These are phyloP conservation scores for Nigrospora osmanthi DNA, from an alignment of 2,329 filamentous ascomycete species.

Conservation along the genomic window DNA sequence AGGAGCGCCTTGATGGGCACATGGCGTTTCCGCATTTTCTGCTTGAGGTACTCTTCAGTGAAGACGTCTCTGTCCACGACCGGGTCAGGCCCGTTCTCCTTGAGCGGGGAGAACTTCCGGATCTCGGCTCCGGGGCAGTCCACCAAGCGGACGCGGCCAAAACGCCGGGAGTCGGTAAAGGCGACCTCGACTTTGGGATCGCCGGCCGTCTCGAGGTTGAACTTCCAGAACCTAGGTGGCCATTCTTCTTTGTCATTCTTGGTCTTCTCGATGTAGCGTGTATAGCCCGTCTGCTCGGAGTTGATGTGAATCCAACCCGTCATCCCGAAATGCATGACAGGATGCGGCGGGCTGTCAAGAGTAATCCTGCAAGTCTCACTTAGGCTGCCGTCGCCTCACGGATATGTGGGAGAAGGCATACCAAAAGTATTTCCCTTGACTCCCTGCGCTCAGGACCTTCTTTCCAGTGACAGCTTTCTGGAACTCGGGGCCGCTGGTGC, in stretches of 20 bases:
- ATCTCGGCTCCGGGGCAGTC: conserved; percentile 73
- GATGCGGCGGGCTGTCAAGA: conserved; percentile 74
- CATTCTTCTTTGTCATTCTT: conserved; percentile 57
- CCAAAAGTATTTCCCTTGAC: conserved; percentile 97
- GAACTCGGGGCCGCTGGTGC: conserved; percentile 70
- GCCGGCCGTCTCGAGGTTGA: conserved; percentile 60
- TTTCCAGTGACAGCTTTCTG: conserved; percentile 67
- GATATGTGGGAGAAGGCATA: not conserved
- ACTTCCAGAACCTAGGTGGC: conserved; percentile 90
- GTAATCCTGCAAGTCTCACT: conserved; percentile 28
- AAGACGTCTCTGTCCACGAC: conserved; percentile 73
- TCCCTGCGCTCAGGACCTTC: conserved; percentile 61
- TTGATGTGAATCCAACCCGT: conserved; percentile 84
- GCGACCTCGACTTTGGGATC: conserved; percentile 53
- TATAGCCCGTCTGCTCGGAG: conserved; percentile 69
- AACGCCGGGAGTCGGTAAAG: conserved; percentile 75
- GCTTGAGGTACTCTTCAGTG: conserved; percentile 66
- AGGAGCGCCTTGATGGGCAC: conserved; percentile 86
- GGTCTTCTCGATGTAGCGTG: conserved; percentile 71
- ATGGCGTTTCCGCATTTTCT: conserved; percentile 65
- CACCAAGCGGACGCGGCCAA: conserved; percentile 74
- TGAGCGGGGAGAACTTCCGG: conserved; percentile 66
- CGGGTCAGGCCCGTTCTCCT: conserved; percentile 91
- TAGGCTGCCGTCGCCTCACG: not conserved
- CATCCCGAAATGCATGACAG: conserved; percentile 83